phyloP scores from a whole-genome alignment of 2,329 filamentous ascomycete genomes.

The Cephalotrichum gorgonifer region DNA sequence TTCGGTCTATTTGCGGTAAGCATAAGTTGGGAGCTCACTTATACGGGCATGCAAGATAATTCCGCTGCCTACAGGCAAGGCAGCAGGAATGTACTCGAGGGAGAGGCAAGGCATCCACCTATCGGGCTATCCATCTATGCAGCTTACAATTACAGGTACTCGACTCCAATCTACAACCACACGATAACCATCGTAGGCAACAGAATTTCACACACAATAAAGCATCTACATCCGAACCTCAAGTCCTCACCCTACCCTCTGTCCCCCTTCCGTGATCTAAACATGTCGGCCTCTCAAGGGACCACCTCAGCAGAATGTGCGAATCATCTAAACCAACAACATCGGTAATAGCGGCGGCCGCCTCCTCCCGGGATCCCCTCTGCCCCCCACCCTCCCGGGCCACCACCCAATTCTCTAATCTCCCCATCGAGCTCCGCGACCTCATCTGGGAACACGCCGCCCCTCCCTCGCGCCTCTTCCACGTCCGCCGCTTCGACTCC shows the following conservation, averaged over 20 bases:
- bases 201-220: neutral
- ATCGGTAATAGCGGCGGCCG: neutral
- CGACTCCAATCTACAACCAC: too few relatives aligned
- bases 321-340: neutral
- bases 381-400: neutral
- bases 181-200: neutral
- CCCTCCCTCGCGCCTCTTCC: slow-evolving; percentile 18
- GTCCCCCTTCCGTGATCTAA: neutral
- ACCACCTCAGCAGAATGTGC: neutral
- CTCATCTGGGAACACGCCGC: slow-evolving; percentile 18
- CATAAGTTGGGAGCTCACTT: too few relatives aligned
- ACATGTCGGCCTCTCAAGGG: neutral
- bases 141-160: too few relatives aligned
- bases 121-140: too few relatives aligned
- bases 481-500: slow-evolving; percentile 11
- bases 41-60: too few relatives aligned
- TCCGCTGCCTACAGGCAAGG: too few relatives aligned
- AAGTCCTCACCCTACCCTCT: neutral
- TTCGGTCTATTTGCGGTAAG: too few relatives aligned
- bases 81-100: too few relatives aligned
- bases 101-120: too few relatives aligned
- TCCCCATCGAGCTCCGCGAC: slow-evolving; percentile 17
- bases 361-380: neutral
- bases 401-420: slow-evolving; percentile 1
- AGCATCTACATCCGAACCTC: neutral